These are phyloP conservation scores for Ophiostoma himal-ulmi DNA, from an alignment of 2,329 filamentous ascomycete species.

Conservation along the genomic window DNA sequence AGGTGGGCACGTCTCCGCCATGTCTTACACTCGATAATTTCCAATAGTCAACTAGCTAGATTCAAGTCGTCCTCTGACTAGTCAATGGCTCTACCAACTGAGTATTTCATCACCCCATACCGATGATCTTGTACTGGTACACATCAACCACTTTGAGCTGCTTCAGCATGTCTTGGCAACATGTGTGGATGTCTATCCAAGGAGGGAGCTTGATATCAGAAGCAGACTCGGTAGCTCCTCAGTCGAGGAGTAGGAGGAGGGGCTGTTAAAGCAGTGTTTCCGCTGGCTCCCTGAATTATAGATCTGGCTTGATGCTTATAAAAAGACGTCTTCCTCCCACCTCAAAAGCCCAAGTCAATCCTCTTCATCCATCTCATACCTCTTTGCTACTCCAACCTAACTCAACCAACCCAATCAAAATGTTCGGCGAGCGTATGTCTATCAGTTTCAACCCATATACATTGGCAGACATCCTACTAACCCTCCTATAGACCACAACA, in stretches of 20 bases:
- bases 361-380: constrained; percentile 4
- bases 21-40: neutral
- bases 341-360: neutral
- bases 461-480: neutral
- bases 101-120: neutral
- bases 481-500: neutral
- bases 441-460: no score
- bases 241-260: neutral
- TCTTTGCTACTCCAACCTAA: neutral
- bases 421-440: constrained; percentile 13
- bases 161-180: neutral
- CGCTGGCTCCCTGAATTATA: neutral
- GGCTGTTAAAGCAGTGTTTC: neutral
- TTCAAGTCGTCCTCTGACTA: neutral
- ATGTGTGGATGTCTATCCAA: neutral
- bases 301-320: neutral
- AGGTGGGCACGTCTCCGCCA: neutral
- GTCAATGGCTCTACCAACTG: neutral
- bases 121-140: neutral
- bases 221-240: neutral
- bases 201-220: neutral
- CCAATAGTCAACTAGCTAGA: neutral
- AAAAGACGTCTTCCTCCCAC: neutral
- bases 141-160: neutral
- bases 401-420: neutral